Evolutionary conservation across 140 eudicot genomes (phyloP), one percentile per base, ranked within the genome.

Genomic region (Bidens hawaiensis): DNA sequence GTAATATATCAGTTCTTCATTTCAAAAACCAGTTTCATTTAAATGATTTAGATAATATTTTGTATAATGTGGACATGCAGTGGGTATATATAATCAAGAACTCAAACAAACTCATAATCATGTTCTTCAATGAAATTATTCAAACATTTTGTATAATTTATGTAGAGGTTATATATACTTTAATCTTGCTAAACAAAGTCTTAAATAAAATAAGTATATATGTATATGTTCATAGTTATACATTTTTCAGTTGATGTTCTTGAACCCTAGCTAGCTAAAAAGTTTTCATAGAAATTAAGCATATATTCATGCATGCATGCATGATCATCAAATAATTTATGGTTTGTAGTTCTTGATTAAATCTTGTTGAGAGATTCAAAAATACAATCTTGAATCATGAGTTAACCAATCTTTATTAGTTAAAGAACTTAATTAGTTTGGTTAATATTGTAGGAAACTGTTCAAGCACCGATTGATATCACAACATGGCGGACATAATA

Each of bases 401-500:
- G n/a, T n/a, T n/a, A n/a, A n/a, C n/a, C n/a, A n/a, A n/a, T n/a
- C n/a, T n/a, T n/a, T n/a, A n/a, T n/a, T n/a, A n/a, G n/a, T n/a
- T n/a, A n/a, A n/a, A n/a, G n/a, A n/a, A n/a, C n/a, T n/a, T n/a
- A n/a, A n/a, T n/a, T n/a, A n/a, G n/a, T n/a, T n/a, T n/a, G n/a
- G n/a, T n/a, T n/a, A n/a, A n/a, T n/a, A n/a, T n/a, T n/a, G n/a
- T n/a, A n/a, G n/a, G n/a, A n/a, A n/a, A n/a, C n/a, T n/a, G 40
- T 33, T 3, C 38, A 31, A 34, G 42, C 13, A 11, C 13, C 12
- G 13, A n/a, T n/a, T n/a, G n/a, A n/a, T n/a, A n/a, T n/a, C n/a
- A n/a, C n/a, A 59, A 17, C 65, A 59, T 59, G 65, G 65, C 30
- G 26, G 65, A 59, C 31, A 3, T 59, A 5, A 10, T 36, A 21